These are phyloP conservation scores for Dipteronia dyeriana DNA, from an alignment of 345 rosid genomes.

Conservation along the genomic window DNA sequence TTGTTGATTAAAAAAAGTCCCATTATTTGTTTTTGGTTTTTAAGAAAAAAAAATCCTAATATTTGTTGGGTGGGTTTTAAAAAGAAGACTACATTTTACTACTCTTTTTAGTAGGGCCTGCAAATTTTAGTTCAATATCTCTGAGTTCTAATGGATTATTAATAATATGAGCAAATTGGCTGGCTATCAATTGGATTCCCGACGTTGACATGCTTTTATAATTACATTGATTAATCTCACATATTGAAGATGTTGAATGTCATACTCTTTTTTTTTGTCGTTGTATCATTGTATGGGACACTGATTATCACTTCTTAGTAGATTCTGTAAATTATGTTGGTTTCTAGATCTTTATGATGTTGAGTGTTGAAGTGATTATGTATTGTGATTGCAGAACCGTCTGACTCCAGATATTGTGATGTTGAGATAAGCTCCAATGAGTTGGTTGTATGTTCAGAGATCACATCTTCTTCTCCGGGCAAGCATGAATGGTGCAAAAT, in stretches of 20 bases:
- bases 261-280: no score
- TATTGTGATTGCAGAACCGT: conserved; percentile 55
- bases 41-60: no score
- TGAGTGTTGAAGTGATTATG: conserved; percentile 1
- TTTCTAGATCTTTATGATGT: neutral
- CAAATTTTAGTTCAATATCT: no score
- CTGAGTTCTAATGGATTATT: no score
- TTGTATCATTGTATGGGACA: neutral
- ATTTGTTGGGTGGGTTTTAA: no score
- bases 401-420: conserved; percentile 58
- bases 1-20: neutral
- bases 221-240: neutral
- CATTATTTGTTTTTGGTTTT: no score
- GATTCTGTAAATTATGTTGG: no score
- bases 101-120: no score
- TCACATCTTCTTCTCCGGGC: conserved; percentile 42
- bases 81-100: no score
- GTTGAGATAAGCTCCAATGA: conserved; percentile 65
- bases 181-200: no score
- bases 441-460: conserved; percentile 57
- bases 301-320: neutral
- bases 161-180: no score
- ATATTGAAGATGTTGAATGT: neutral
- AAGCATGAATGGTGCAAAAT: conserved; percentile 86
- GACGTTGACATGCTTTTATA: neutral